A percentile compares a stretch with the other conserved stretches of the same genome.
These are phyloP conservation scores for Moesziomyces parantarcticus DNA, from an alignment of 1,284 basidiomycete genomes.

Conservation along the genomic window DNA sequence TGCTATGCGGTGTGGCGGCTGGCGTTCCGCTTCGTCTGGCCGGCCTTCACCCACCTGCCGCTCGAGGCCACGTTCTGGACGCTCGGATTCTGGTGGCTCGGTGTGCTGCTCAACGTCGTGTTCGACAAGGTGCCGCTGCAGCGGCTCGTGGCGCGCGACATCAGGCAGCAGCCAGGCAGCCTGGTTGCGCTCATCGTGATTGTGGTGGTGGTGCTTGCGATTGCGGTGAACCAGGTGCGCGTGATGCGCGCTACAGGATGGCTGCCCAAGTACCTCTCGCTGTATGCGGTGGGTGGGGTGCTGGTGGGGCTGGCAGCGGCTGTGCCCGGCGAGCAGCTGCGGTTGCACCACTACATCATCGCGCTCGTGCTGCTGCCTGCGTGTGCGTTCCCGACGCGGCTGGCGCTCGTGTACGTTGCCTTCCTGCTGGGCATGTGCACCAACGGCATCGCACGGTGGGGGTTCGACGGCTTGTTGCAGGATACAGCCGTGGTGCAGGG, in stretches of 20 bases:
- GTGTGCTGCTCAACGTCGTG: conserved; percentile 69
- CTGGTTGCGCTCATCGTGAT: conserved; percentile 79
- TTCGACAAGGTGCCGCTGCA: conserved; percentile 62
- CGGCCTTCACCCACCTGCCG: conserved; percentile 76
- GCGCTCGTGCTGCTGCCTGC: conserved; percentile 80
- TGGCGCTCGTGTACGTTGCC: conserved; percentile 81
- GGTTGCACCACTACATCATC: conserved; percentile 74
- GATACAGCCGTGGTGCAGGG: conserved; percentile 79
- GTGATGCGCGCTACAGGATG: conserved; percentile 85
- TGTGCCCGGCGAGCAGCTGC: conserved; percentile 73
- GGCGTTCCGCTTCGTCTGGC: conserved; percentile 79
- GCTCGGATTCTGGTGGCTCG: conserved; percentile 83
- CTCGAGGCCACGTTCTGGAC: conserved; percentile 81
- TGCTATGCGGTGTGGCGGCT: conserved; percentile 83
- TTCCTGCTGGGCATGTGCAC: conserved; percentile 83
- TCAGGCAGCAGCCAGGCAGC: conserved; percentile 77
- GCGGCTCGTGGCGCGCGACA: conserved; percentile 78
- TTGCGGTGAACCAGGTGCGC: conserved; percentile 78
- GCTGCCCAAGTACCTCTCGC: conserved; percentile 76
- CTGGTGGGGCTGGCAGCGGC: conserved; percentile 76
- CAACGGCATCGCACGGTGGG: conserved; percentile 66
- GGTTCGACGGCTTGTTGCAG: conserved; percentile 82
- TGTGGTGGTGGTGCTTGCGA: conserved; percentile 72
- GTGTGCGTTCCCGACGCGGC: conserved; percentile 82
- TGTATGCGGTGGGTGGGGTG: conserved; percentile 74